A percentile compares a stretch with the other conserved stretches of the same genome.
Evolutionary conservation across 2,329 filamentous ascomycete species (phyloP).

Genomic region (Penicillium occitanis): DNA sequence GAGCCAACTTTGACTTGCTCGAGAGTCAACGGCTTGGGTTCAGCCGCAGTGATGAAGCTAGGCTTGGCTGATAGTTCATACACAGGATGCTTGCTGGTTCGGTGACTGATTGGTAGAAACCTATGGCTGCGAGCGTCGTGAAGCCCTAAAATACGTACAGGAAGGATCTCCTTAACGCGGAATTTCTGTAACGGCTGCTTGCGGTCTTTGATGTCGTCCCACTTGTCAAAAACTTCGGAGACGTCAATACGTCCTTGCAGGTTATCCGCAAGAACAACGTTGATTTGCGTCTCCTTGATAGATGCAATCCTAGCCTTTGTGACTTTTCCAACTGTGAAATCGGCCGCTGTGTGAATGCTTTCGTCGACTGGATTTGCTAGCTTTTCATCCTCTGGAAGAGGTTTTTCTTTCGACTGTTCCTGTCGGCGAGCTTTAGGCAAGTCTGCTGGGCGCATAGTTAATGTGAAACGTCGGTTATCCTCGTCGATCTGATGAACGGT

Average conservation of each 20-base stretch:
- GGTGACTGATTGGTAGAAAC: constrained; percentile 88
- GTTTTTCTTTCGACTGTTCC: constrained; percentile 24
- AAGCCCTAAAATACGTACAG: constrained; percentile 77
- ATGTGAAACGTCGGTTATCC: constrained; percentile 66
- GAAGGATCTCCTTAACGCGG: constrained; percentile 66
- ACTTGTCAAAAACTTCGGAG: constrained; percentile 84
- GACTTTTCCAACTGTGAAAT: constrained; percentile 70
- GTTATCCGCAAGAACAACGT: constrained; percentile 83
- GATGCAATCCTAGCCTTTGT: constrained; percentile 78
- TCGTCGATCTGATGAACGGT: constrained; percentile 72
- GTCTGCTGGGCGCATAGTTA: constrained; percentile 57
- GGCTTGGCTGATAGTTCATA: constrained; percentile 84
- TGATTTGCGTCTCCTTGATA: constrained; percentile 87
- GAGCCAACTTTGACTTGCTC: constrained; percentile 71
- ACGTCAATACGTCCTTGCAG: constrained; percentile 91
- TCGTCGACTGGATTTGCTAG: constrained; percentile 64
- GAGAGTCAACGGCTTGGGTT: constrained; percentile 66
- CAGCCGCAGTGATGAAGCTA: constrained; percentile 53
- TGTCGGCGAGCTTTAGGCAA: constrained; percentile 52
- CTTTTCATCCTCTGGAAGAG: constrained; percentile 22
- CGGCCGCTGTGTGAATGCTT: constrained; percentile 63
- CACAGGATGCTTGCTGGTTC: constrained; percentile 72
- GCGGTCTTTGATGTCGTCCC: constrained; percentile 79
- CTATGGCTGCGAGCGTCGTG: constrained; percentile 88
- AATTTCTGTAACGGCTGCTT: constrained; percentile 79